These are phyloP conservation scores for Nicotiana tomentosiformis DNA, from an alignment of 257 asterid genomes.

Conservation along the genomic window DNA sequence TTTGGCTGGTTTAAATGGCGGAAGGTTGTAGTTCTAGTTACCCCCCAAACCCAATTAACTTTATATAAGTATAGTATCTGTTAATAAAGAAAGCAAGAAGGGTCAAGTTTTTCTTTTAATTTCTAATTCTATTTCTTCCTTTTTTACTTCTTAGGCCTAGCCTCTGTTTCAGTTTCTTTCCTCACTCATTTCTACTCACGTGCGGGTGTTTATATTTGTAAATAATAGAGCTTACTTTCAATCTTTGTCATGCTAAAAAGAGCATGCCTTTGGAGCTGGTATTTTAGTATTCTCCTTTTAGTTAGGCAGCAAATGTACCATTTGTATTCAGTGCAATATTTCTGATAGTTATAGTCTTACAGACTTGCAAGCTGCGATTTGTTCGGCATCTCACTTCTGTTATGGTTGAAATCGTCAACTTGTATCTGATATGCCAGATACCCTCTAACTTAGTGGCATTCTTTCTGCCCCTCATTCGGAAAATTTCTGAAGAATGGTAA, in stretches of 20 bases:
- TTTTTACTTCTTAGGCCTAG: background rate
- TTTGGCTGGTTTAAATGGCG: constrained; percentile 16
- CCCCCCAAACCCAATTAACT: constrained; percentile 13
- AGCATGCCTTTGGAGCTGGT: background rate
- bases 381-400: background rate
- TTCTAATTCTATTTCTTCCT: background rate
- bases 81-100: constrained; percentile 9
- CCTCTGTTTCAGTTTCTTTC: background rate
- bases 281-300: background rate
- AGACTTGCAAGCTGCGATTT: background rate
- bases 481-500: background rate
- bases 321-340: background rate
- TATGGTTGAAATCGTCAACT: background rate
- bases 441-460: background rate
- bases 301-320: background rate
- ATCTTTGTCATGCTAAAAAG: background rate
- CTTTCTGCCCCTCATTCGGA: background rate
- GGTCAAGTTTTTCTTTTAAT: background rate
- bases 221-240: background rate
- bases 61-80: constrained; percentile 21
- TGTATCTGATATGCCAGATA: background rate
- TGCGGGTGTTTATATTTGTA: background rate
- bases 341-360: background rate
- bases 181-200: background rate
- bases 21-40: constrained; percentile 19